Conservation (phyloP, 2,329 filamentous ascomycete species). For the Penicillium olsonii region DNA sequence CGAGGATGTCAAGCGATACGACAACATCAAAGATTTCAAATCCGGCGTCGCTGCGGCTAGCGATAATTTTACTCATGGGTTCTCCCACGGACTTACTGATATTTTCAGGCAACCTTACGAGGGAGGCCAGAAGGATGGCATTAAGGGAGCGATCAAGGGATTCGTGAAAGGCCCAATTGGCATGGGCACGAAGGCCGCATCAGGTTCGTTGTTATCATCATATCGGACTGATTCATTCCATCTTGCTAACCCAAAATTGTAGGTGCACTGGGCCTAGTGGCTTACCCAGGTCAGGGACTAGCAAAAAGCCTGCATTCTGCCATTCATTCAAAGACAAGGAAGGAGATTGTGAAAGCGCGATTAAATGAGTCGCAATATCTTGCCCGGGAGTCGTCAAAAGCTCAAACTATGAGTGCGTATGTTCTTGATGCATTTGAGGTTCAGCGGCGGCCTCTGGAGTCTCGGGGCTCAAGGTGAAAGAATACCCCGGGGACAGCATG, state of each 20-base stretch:
- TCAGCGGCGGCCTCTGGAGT: neutral
- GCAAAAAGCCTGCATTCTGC: slow-evolving; percentile 34
- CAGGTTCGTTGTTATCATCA: neutral
- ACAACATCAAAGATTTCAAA: slow-evolving; percentile 35
- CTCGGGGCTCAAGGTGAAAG: neutral
- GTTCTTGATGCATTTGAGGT: slow-evolving; percentile 14
- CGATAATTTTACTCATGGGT: slow-evolving; percentile 34
- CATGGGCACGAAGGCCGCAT: slow-evolving; percentile 9
- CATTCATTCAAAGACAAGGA: slow-evolving; percentile 27
- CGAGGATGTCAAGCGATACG: slow-evolving; percentile 35
- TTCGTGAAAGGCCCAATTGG: slow-evolving; percentile 34
- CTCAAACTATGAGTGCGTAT: slow-evolving; percentile 2
- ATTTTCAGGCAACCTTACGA: slow-evolving; percentile 33
- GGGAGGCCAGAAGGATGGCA: slow-evolving; percentile 34
- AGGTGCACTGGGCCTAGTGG: slow-evolving; percentile 32
- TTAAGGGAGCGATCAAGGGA: slow-evolving; percentile 35
- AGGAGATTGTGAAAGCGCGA: slow-evolving; percentile 24
- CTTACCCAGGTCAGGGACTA: slow-evolving; percentile 36
- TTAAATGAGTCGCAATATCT: slow-evolving; percentile 22
- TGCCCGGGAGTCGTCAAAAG: slow-evolving; percentile 3
- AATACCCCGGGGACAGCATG: neutral
- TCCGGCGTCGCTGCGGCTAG: slow-evolving; percentile 35
- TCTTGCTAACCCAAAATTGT: neutral
- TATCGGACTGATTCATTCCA: neutral
- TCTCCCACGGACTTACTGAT: slow-evolving; percentile 36